phyloP scores from a whole-genome alignment of 2,329 filamentous ascomycete species.

The Penicillium sp. region DNA sequence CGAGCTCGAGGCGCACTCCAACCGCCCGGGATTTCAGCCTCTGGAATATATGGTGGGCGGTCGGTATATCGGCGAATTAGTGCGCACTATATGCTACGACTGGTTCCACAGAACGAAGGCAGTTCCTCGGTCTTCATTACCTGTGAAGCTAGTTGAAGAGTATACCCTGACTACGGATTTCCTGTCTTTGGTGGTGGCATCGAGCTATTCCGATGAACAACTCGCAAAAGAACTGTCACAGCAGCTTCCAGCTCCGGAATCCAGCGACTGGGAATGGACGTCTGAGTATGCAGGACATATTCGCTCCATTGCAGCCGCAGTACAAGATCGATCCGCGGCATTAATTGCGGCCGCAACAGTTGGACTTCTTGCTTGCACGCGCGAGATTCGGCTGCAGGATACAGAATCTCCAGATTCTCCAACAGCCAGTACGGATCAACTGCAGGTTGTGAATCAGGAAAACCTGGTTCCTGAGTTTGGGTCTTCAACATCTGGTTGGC shows the following conservation, averaged over 20 bases:
- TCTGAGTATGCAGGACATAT: constrained; percentile 59
- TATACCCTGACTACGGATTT: constrained; percentile 69
- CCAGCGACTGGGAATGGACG: constrained; percentile 59
- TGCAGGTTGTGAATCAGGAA: not conserved
- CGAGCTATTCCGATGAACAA: constrained; percentile 48
- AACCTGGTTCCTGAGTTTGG: constrained; percentile 14
- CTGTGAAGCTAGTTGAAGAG: constrained; percentile 51
- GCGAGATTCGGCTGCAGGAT: constrained; percentile 56
- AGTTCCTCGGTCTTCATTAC: constrained; percentile 49
- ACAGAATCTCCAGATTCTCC: constrained; percentile 17
- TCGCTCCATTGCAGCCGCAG: constrained; percentile 64
- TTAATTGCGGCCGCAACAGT: constrained; percentile 70
- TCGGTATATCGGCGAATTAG: constrained; percentile 71
- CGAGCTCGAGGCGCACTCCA: constrained; percentile 62
- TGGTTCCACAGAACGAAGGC: constrained; percentile 53
- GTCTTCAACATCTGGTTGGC: constrained; percentile 27
- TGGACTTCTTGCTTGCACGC: constrained; percentile 65
- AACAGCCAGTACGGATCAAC: not conserved
- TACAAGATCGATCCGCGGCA: constrained; percentile 68
- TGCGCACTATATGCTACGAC: constrained; percentile 65
- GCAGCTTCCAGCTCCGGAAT: constrained; percentile 50
- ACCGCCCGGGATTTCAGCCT: constrained; percentile 71
- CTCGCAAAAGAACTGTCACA: constrained; percentile 46
- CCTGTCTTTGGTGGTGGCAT: constrained; percentile 65
- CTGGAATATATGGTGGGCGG: constrained; percentile 79